These are phyloP conservation scores for Clathrus columnatus DNA, from an alignment of 768 basidiomycete species.

Conservation along the genomic window DNA sequence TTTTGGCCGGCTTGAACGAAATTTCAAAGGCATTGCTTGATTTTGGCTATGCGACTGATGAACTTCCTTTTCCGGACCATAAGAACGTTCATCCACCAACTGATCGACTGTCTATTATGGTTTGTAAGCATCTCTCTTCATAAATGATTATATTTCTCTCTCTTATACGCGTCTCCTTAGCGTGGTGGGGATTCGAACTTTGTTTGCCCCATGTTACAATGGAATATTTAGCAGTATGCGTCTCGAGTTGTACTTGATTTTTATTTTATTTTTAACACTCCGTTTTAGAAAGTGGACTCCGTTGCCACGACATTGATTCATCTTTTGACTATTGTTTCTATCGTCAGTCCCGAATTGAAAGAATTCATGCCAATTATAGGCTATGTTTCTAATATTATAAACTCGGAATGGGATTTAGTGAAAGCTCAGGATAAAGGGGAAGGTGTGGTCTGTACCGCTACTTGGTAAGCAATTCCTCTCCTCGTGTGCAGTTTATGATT, in stretches of 20 bases:
- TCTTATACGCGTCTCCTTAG: conserved; percentile 31
- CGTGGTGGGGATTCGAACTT: conserved; percentile 88
- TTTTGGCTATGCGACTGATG: conserved; percentile 68
- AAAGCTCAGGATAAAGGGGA: conserved; percentile 53
- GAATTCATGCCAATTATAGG: conserved; percentile 81
- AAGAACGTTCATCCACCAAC: conserved; percentile 58
- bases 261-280: not conserved
- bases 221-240: conserved; percentile 45
- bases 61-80: conserved; percentile 57
- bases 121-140: conserved; percentile 43
- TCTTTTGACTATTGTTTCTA: conserved; percentile 62
- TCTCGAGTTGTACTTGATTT: not conserved
- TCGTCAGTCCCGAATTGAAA: conserved; percentile 65
- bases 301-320: conserved; percentile 58
- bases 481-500: not conserved
- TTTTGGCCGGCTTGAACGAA: conserved; percentile 57
- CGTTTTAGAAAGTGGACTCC: conserved; percentile 44
- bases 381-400: conserved; percentile 71
- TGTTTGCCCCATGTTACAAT: conserved; percentile 67
- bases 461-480: conserved; percentile 47
- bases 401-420: conserved; percentile 65
- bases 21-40: conserved; percentile 74
- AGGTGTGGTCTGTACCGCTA: conserved; percentile 83
- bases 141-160: conserved; percentile 3
- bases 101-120: conserved; percentile 70